phyloP scores from a whole-genome alignment of 495 filamentous ascomycete genomes.

The Xylaria telfairii region DNA sequence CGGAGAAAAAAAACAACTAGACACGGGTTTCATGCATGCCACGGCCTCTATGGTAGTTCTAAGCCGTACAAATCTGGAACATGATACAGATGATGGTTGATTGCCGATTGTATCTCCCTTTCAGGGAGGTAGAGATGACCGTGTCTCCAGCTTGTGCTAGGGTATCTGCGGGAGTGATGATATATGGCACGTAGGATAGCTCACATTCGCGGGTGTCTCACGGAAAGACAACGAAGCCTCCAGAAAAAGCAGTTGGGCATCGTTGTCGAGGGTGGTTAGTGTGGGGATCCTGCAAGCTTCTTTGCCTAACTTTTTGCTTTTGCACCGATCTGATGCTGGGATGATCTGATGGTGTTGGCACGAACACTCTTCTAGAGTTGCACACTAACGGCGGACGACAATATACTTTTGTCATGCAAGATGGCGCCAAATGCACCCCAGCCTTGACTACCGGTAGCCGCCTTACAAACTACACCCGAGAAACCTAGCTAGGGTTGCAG shows the following conservation, averaged over 20 bases:
- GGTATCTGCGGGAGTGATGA: neutral
- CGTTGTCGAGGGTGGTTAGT: conserved; percentile 4
- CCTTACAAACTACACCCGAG: conserved; percentile 1
- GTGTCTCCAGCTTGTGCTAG: neutral
- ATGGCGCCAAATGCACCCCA: conserved; percentile 22
- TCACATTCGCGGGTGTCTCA: neutral
- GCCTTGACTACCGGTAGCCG: conserved; percentile 5
- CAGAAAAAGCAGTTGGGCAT: conserved; percentile 11
- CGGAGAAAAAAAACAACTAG: neutral
- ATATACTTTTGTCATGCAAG: conserved; percentile 20
- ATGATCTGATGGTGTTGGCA: conserved; percentile 16
- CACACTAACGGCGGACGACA: conserved; percentile 18
- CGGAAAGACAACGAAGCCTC: conserved; percentile 10
- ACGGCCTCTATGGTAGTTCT: neutral
- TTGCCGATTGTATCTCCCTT: conserved; percentile 14
- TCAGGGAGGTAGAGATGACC: neutral
- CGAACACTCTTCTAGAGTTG: neutral
- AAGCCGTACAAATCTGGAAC: conserved; percentile 10
- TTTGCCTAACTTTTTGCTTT: conserved; percentile 8
- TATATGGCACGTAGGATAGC: neutral
- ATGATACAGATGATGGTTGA: neutral
- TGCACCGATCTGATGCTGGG: conserved; percentile 7
- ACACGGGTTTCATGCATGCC: conserved; percentile 16
- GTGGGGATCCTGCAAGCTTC: conserved; percentile 10
- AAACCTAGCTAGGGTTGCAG: conserved; percentile 13